These are phyloP conservation scores for Quercus suber DNA, from an alignment of 306 rosid species.

Conservation along the genomic window DNA sequence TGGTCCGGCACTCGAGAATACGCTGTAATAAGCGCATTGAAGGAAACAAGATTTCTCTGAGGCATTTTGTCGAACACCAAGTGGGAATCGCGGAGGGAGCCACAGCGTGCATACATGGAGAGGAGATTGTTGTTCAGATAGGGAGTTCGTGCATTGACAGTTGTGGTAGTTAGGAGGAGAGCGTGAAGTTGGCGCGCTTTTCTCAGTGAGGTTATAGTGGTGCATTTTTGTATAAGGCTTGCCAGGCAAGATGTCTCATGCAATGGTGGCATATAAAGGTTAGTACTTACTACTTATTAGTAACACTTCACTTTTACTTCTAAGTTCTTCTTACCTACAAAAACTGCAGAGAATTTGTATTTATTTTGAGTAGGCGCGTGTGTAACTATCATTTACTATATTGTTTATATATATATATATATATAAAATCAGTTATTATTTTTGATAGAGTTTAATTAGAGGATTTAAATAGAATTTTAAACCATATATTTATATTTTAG, in stretches of 20 bases:
- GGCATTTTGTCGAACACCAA: constrained; percentile 83
- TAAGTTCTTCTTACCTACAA: constrained; percentile 5
- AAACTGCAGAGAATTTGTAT: not conserved
- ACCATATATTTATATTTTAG: too few species aligned
- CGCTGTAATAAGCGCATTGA: constrained; percentile 68
- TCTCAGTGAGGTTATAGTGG: constrained; percentile 38
- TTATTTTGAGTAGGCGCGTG: too few species aligned
- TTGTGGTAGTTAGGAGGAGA: constrained; percentile 46
- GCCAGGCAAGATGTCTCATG: constrained; percentile 16
- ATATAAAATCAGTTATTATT: too few species aligned
- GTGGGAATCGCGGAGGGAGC: constrained; percentile 42
- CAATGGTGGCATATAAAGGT: constrained; percentile 24
- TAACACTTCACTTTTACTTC: too few species aligned
- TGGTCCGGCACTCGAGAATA: constrained; percentile 40
- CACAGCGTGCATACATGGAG: constrained; percentile 66
- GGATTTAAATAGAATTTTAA: too few species aligned
- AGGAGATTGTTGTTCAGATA: constrained; percentile 61
- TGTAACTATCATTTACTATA: too few species aligned
- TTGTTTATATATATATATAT: too few species aligned
- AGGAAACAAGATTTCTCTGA: constrained; percentile 63
- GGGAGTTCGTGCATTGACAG: constrained; percentile 27
- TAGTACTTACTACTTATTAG: too few species aligned
- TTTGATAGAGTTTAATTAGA: too few species aligned
- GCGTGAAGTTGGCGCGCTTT: constrained; percentile 81
- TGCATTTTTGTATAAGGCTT: constrained; percentile 60